A percentile compares a stretch with the other conserved stretches of the same genome.
Evolutionary conservation across 1,284 basidiomycete genomes (phyloP).

Genomic region (Cyathus olla): DNA sequence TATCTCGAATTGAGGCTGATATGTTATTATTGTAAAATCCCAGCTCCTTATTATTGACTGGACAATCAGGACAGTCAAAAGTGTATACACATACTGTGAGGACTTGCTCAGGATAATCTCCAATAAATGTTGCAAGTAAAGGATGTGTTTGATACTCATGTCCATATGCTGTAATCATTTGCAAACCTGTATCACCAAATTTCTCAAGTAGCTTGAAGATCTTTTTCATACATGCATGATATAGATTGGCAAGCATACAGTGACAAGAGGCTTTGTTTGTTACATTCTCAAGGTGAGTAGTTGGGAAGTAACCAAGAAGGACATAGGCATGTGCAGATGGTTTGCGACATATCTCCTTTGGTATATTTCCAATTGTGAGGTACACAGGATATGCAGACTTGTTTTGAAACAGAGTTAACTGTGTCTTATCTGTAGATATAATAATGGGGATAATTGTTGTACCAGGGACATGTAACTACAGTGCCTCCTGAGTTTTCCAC

Average conservation of each 20-base stretch:
- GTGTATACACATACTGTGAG: slow-evolving; percentile 22
- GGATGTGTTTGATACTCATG: slow-evolving; percentile 21
- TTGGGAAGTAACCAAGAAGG: slow-evolving; percentile 52
- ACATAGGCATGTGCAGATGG: slow-evolving; percentile 45
- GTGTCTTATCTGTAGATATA: slow-evolving; percentile 52
- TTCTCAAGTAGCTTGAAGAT: slow-evolving; percentile 30
- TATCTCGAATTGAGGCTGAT: slow-evolving; percentile 6
- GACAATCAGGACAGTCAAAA: slow-evolving; percentile 27
- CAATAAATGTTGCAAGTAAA: slow-evolving; percentile 30
- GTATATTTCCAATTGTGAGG: slow-evolving; percentile 56
- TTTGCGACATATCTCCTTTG: slow-evolving; percentile 50
- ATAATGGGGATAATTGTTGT: slow-evolving; percentile 54
- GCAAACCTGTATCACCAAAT: slow-evolving; percentile 26
- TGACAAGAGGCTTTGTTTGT: slow-evolving; percentile 31
- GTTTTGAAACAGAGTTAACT: slow-evolving; percentile 45
- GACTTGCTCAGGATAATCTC: slow-evolving; percentile 35
- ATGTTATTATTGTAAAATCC: slow-evolving; percentile 4
- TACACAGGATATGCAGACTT: slow-evolving; percentile 55
- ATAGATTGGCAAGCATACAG: slow-evolving; percentile 41
- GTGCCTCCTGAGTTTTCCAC: slow-evolving; percentile 44
- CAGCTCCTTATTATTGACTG: slow-evolving; percentile 9
- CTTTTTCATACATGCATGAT: slow-evolving; percentile 40
- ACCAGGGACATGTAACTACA: slow-evolving; percentile 39
- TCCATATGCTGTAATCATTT: slow-evolving; percentile 23
- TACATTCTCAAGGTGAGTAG: slow-evolving; percentile 40